Conservation (phyloP, 2,329 filamentous ascomycete genomes). For the Colletotrichum lupini region DNA sequence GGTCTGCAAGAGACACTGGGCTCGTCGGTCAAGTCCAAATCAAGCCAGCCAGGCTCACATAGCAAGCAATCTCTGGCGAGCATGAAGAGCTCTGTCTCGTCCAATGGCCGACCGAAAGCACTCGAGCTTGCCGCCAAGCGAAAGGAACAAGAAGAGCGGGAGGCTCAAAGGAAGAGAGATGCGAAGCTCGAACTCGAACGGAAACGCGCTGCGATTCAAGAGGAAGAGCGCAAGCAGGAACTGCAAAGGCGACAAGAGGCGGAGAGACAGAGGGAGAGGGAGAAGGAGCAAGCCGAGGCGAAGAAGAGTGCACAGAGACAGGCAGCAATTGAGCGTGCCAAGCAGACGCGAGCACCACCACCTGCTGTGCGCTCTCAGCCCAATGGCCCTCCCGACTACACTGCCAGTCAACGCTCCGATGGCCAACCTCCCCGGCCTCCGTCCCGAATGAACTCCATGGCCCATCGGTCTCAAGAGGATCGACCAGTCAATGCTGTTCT, state of each 20-base stretch:
- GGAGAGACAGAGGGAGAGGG: slow-evolving; percentile 70
- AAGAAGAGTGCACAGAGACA: slow-evolving; percentile 76
- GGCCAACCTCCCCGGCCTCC: slow-evolving; percentile 51
- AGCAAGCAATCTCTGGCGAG: slow-evolving; percentile 66
- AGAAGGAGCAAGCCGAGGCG: slow-evolving; percentile 71
- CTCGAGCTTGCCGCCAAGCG: slow-evolving; percentile 82
- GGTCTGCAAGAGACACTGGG: slow-evolving; percentile 66
- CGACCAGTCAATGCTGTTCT: slow-evolving; percentile 70
- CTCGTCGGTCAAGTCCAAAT: slow-evolving; percentile 66
- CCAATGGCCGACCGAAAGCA: slow-evolving; percentile 75
- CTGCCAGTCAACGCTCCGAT: slow-evolving; percentile 43
- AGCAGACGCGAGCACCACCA: slow-evolving; percentile 72
- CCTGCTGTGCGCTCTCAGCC: slow-evolving; percentile 67
- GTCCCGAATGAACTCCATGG: slow-evolving; percentile 69
- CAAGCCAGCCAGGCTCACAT: slow-evolving; percentile 74
- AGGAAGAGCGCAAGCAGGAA: slow-evolving; percentile 72
- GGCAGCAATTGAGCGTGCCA: slow-evolving; percentile 72
- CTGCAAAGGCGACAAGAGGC: slow-evolving; percentile 69
- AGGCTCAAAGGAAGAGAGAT: slow-evolving; percentile 81
- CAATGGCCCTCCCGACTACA: slow-evolving; percentile 61
- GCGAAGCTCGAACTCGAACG: slow-evolving; percentile 85
- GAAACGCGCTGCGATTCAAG: slow-evolving; percentile 74
- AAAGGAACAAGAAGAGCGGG: slow-evolving; percentile 86
- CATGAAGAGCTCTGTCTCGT: slow-evolving; percentile 73
- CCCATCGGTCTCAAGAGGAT: slow-evolving; percentile 67